Percentiles rank a stretch among this genome's conserved stretches.
Conservation (phyloP, 2,329 filamentous ascomycete species). For the Ophiostoma ips region DNA sequence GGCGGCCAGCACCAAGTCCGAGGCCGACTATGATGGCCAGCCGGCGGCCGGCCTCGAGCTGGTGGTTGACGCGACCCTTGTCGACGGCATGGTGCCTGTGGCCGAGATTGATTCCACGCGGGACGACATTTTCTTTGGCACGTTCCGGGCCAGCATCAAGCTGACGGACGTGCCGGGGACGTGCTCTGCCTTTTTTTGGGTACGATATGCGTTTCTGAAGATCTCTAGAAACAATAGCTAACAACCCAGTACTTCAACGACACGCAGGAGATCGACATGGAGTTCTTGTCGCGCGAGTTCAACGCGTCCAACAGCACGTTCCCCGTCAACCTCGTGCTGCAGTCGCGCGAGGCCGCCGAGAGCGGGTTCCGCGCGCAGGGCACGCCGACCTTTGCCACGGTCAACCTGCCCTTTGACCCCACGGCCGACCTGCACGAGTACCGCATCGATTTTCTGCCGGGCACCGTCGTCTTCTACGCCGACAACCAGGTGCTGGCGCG, state of each 20-base stretch:
- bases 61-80: constrained; percentile 32
- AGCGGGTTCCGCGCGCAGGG: constrained; percentile 48
- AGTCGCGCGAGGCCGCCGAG: constrained; percentile 44
- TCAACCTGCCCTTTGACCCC: constrained; percentile 52
- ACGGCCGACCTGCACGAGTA: constrained; percentile 59
- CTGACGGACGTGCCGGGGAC: constrained; percentile 48
- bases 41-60: constrained; percentile 42
- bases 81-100: constrained; percentile 40
- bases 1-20: constrained; percentile 24
- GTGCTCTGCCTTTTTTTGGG: constrained; percentile 68
- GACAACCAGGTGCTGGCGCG: constrained; percentile 44
- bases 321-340: constrained; percentile 61
- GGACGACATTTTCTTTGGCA: constrained; percentile 54
- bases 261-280: constrained; percentile 69
- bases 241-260: constrained; percentile 57
- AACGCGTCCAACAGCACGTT: constrained; percentile 33
- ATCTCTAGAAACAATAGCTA: neutral
- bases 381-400: constrained; percentile 43
- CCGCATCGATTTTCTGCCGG: constrained; percentile 58
- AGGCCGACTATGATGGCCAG: constrained; percentile 30
- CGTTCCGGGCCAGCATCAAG: constrained; percentile 54
- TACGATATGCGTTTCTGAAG: neutral
- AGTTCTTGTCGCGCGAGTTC: constrained; percentile 59
- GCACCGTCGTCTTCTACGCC: constrained; percentile 52
- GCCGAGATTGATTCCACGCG: constrained; percentile 51